Percentiles rank a stretch among this genome's conserved stretches.
These are phyloP conservation scores for Colletotrichum brevisporum DNA, from an alignment of 2,329 filamentous ascomycete genomes.

Conservation along the genomic window DNA sequence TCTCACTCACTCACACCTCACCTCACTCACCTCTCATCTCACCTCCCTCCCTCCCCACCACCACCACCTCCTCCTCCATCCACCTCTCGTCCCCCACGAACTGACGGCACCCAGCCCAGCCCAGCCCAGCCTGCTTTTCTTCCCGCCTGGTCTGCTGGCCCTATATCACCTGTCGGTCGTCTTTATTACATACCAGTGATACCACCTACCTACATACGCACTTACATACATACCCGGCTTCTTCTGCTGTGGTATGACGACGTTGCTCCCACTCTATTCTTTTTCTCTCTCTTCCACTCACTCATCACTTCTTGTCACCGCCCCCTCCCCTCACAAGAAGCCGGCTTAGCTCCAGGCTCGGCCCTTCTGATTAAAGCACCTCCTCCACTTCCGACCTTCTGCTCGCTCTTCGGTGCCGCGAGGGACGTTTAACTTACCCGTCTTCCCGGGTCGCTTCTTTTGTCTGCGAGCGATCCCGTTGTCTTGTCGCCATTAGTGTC, in stretches of 20 bases:
- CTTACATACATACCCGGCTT: constrained; percentile 30
- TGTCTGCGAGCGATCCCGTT: constrained; percentile 22
- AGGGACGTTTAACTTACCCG: constrained; percentile 31
- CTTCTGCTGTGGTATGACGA: constrained; percentile 40
- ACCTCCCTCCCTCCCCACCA: neutral
- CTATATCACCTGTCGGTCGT: constrained; percentile 37
- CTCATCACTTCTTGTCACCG: constrained; percentile 19
- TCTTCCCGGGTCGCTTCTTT: constrained; percentile 33
- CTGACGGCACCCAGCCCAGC: constrained; percentile 9
- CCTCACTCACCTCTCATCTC: neutral
- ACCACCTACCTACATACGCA: constrained; percentile 27
- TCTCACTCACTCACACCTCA: constrained; percentile 11
- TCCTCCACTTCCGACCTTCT: constrained; percentile 10
- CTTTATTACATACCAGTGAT: constrained; percentile 32
- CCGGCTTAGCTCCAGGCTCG: constrained; percentile 26
- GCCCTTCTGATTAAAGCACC: constrained; percentile 27
- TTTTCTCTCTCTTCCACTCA: constrained; percentile 25
- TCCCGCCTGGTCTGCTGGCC: constrained; percentile 15
- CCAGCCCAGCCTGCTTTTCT: constrained; percentile 20
- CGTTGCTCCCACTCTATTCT: constrained; percentile 36
- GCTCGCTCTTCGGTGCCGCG: constrained; percentile 13
- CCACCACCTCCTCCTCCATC: constrained; percentile 14
- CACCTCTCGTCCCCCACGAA: constrained; percentile 26
- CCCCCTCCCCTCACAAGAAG: constrained; percentile 28
- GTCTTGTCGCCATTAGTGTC: constrained; percentile 20